These are phyloP conservation scores for Cladosporium sp. DNA, from an alignment of 2,329 filamentous ascomycete species.

Conservation along the genomic window DNA sequence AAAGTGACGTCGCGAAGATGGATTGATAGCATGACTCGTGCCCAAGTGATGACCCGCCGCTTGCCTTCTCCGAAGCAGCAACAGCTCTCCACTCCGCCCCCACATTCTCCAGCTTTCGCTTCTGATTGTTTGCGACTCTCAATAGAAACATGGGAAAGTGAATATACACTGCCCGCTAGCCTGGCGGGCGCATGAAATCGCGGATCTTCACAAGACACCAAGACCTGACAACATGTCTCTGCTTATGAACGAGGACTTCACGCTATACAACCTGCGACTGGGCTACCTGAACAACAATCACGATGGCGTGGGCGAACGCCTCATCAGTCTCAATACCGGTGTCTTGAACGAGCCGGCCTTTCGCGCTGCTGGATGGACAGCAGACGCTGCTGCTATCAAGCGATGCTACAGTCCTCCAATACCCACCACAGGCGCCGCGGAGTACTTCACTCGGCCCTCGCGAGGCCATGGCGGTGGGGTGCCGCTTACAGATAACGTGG, in stretches of 20 bases:
- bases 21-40: slow-evolving; percentile 8
- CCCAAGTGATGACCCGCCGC: not conserved
- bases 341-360: slow-evolving; percentile 78
- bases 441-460: slow-evolving; percentile 70
- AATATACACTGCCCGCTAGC: not conserved
- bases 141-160: not conserved
- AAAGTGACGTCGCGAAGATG: not conserved
- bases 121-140: not conserved
- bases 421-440: slow-evolving; percentile 68
- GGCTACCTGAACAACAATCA: slow-evolving; percentile 76
- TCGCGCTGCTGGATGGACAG: slow-evolving; percentile 75
- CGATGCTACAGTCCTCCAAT: slow-evolving; percentile 83
- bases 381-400: slow-evolving; percentile 71
- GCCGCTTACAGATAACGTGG: slow-evolving; percentile 48
- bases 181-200: not conserved
- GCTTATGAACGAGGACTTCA: slow-evolving; percentile 50
- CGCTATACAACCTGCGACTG: slow-evolving; percentile 76
- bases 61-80: not conserved
- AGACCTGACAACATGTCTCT: slow-evolving; percentile 29
- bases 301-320: slow-evolving; percentile 78
- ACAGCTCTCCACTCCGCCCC: not conserved
- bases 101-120: not conserved
- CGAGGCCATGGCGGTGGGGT: slow-evolving; percentile 16
- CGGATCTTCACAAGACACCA: slow-evolving; percentile 5
- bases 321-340: slow-evolving; percentile 75